Base-by-base conservation (phyloP, 164 flowering plant species). In the Malania oleifera region DNA sequence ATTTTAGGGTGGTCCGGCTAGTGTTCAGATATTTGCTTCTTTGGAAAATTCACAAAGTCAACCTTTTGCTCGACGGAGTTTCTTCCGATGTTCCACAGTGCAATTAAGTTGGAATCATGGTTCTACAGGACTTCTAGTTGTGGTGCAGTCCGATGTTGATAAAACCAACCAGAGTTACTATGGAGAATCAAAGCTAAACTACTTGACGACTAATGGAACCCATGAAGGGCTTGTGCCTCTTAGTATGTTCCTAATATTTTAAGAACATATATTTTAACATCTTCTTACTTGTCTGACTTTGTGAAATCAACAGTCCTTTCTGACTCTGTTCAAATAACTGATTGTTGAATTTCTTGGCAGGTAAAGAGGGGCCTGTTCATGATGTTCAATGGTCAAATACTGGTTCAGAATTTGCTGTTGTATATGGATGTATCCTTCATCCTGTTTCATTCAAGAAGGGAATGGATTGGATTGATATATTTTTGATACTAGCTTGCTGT, bases 111-210 rank as follows among this genome's bases (percentile, higher is more conserved):
- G 99, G 99, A 95, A 95, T 67, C 20, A 15, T 69, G 91, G 96
- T 52, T 84, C 97, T 54, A 87, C 89, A 12, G 98, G 99, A 34
- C 89, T 95, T 64, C 75, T 95, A 54, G 82, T 73, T 27, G 77
- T 85, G 60, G 96, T 81, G 60, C 97, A 91, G 62, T 78, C 99
- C 8, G 99, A 95, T 77, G 97, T 95, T 70, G 99, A 95, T 67
- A 89, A 89, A 76, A 89, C 93, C 49, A 95, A 95, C 70, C 96
- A 95, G 71, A 91, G 97, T 84, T 95, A 95, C 69, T 95, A 91
- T 74, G 99, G 99, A 56, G 99, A 91, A 67, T 77, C 99, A 54
- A 95, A 95, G 82, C 66, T 95, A 46, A 67, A 80, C 75, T 95
- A 95, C 73, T 79, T 95, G 77, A 95, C 97, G 37, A 86, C 88